Evolutionary conservation across 768 basidiomycete species (phyloP), one percentile per base, ranked within the genome.

Genomic region (Agrocybe pediades): DNA sequence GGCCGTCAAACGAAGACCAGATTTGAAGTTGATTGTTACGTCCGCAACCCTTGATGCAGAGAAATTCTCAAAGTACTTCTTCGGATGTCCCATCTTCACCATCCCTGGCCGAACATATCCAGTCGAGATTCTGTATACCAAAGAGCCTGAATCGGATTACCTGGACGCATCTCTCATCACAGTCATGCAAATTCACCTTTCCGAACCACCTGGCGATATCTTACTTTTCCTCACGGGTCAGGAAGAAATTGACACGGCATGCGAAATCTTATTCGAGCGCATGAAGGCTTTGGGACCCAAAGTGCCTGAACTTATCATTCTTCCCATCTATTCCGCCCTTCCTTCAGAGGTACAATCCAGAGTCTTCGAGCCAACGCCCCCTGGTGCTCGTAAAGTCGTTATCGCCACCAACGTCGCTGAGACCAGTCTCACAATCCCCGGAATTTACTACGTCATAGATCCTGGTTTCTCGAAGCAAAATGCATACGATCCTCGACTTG

Each of bases 51-150:
- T 99, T n/a, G 96, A 99, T 59, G 96, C 97, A 51, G 96, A 98
- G 73, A 98, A 98, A 76, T 99, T 99, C 72, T 95, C 96, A 20
- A 95, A 95, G 65, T 99, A 99, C 79, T 99, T 99, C 79, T 97
- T 88, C 69, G 93, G 91, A 6, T 98, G 95, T 71, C 96, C 97
- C 24, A 98, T 99, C 71, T 98, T 98, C 80, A 97, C 96, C 30
- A 98, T 99, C 59, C 97, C 97, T n/a, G 97, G 97, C 62, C 88
- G 95, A 64, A 95, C 95, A n/a, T 98, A 92, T 73, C 97, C 97
- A 6, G 97, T 98, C 57, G 97, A 99, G 71, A 82, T 91, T 25
- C 77, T 98, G n/a, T 99, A 98, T 74, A 98, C 96, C 61, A 98
- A 98, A 69, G 97, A 99, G 65, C 97, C 97, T 0, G 97, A 98